Percentiles rank a stretch among this genome's conserved stretches.
phyloP scores from a whole-genome alignment of 164 flowering plant genomes.

The Vitis rupestris region DNA sequence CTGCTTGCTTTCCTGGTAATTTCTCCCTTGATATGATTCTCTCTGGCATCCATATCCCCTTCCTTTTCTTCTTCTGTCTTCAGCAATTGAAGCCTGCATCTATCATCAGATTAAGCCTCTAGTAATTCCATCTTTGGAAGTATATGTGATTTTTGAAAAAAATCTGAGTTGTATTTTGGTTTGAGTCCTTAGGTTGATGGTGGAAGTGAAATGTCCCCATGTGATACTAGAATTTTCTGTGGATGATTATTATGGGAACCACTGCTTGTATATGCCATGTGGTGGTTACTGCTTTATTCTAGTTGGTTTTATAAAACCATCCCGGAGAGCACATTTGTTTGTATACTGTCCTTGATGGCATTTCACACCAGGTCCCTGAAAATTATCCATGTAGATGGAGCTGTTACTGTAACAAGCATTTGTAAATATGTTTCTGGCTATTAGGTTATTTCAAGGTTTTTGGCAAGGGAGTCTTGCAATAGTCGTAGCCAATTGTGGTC shows the following conservation, averaged over 20 bases:
- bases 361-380: conserved; percentile 79
- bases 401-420: too few species aligned
- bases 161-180: too few species aligned
- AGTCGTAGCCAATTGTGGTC: too few species aligned
- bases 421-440: too few species aligned
- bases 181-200: too few species aligned
- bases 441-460: too few species aligned
- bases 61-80: conserved; percentile 39
- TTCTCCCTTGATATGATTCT: neutral
- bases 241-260: too few species aligned
- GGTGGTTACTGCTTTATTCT: conserved; percentile 57
- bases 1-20: neutral
- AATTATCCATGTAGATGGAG: neutral
- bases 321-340: conserved; percentile 41
- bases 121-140: too few species aligned
- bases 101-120: neutral
- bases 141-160: neutral
- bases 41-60: neutral
- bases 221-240: too few species aligned
- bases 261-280: neutral
- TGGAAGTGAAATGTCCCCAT: too few species aligned
- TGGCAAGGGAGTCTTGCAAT: too few species aligned
- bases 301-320: conserved; percentile 55
- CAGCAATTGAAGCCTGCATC: conserved; percentile 49
- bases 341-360: conserved; percentile 60